Percentiles rank a stretch among this genome's conserved stretches.
Conservation (phyloP, 2,329 filamentous ascomycete species). For the Claviceps purpurea region DNA sequence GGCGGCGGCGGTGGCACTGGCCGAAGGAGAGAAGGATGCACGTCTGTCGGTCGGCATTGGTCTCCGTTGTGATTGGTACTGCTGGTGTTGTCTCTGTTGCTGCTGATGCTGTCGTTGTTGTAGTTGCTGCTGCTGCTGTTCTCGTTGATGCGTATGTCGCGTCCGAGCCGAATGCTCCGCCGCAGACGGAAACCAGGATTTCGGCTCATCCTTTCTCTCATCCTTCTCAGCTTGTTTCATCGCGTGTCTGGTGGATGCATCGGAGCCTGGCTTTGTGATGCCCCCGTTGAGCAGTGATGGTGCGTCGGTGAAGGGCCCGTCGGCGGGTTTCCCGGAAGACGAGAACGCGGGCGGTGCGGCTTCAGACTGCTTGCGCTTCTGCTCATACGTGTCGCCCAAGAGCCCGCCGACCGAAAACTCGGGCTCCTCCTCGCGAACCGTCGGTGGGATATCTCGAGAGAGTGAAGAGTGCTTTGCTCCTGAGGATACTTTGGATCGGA, state of each 20-base stretch:
- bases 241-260: constrained; percentile 7
- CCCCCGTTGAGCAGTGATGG: constrained; percentile 40
- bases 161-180: constrained; percentile 23
- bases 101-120: not conserved
- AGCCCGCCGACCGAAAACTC: constrained; percentile 39
- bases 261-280: constrained; percentile 9
- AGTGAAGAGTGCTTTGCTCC: not conserved
- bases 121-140: not conserved
- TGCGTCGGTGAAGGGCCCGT: constrained; percentile 38
- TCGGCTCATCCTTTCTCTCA: constrained; percentile 11
- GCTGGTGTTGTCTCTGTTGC: not conserved
- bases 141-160: constrained; percentile 11
- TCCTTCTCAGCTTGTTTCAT: constrained; percentile 11
- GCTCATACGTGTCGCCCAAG: constrained; percentile 33
- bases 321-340: constrained; percentile 12
- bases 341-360: constrained; percentile 13
- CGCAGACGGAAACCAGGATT: constrained; percentile 24
- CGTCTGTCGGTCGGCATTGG: constrained; percentile 14
- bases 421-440: constrained; percentile 13
- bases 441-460: not conserved
- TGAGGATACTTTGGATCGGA: not conserved
- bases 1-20: not conserved
- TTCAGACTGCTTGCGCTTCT: constrained; percentile 28
- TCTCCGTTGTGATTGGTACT: constrained; percentile 7
- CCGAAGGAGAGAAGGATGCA: not conserved